Base-by-base conservation (phyloP, 257 asterid species). In the Forsythia suspensa region DNA sequence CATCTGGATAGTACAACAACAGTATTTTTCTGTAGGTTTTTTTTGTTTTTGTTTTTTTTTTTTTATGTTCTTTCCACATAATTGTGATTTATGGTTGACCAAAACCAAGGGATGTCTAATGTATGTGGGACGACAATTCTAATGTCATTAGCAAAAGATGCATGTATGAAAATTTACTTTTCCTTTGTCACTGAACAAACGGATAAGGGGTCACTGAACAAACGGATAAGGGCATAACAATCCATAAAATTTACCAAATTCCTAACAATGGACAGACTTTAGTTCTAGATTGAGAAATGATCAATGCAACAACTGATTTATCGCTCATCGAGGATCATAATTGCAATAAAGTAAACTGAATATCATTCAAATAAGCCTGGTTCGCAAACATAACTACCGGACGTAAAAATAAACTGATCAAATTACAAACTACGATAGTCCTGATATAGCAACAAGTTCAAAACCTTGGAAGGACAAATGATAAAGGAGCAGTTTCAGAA, bases 161-260 rank as follows among this genome's bases (percentile, higher is more conserved):
- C 55, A 46, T 16, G 10, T 46, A 18, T 57, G 7, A 10, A 57
- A 3, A 20, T 20, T 18, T 63, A 16, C 36, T 20, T 4, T 55
- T 72, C 72, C 75, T 18, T 57, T n/a, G n/a, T n/a, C n/a, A n/a
- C n/a, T n/a, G n/a, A n/a, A n/a, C n/a, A n/a, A n/a, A n/a, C n/a
- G n/a, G n/a, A n/a, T n/a, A n/a, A n/a, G n/a, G n/a, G n/a, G 55
- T 71, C 71, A 65, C 72, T 52, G 70, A n/a, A 52, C 21, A 16
- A 52, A 44, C 6, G 61, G 61, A 21, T 6, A 52, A 52, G 61
- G 20, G 4, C 61, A 16, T 13, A 55, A 5, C 0, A 52, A 44
- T 10, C 16, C 51, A 10, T 44, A 3, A 44, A 3, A 3, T 4
- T 44, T 44, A 4, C 51, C 51, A 44, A 44, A 44, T 10, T 10